phyloP scores from a whole-genome alignment of 2,329 filamentous ascomycete species.

The Ophiostoma populinum region DNA sequence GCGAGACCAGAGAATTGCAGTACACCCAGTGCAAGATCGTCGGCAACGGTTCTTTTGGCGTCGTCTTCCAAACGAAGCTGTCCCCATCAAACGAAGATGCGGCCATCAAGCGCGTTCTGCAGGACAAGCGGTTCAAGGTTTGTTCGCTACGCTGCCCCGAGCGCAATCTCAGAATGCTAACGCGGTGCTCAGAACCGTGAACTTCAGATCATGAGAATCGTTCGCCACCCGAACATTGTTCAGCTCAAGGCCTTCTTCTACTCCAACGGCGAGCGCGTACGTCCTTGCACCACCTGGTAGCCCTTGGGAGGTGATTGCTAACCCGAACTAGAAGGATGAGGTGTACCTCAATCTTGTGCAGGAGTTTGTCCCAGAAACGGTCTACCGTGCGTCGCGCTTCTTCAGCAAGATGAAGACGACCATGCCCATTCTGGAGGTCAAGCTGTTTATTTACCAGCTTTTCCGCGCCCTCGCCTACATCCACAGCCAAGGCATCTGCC shows the following conservation, averaged over 20 bases:
- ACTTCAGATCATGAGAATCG: slow-evolving; percentile 98
- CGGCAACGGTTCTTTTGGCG: slow-evolving; percentile 94
- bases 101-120: slow-evolving; percentile 94
- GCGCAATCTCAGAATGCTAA: background rate
- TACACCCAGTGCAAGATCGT: slow-evolving; percentile 99
- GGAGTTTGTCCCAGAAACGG: slow-evolving; percentile 95
- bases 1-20: slow-evolving; percentile 89
- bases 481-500: slow-evolving; percentile 97
- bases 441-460: slow-evolving; percentile 98
- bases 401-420: slow-evolving; percentile 99
- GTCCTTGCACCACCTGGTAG: slow-evolving; percentile 13
- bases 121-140: slow-evolving; percentile 99
- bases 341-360: slow-evolving; percentile 97
- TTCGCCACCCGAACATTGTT: slow-evolving; percentile 96
- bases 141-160: slow-evolving; percentile 7
- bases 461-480: slow-evolving; percentile 98
- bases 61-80: slow-evolving; percentile 97
- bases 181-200: slow-evolving; percentile 63
- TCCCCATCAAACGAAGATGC: slow-evolving; percentile 96
- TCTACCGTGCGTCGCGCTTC: slow-evolving; percentile 93
- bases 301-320: background rate
- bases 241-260: slow-evolving; percentile 99
- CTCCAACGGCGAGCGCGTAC: slow-evolving; percentile 93
- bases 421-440: slow-evolving; percentile 97
- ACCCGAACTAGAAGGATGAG: slow-evolving; percentile 65